Percentiles rank a stretch among this genome's conserved stretches.
Conservation (phyloP, 139 green algal genomes). For the Chlamydomonas sphaeroides region DNA sequence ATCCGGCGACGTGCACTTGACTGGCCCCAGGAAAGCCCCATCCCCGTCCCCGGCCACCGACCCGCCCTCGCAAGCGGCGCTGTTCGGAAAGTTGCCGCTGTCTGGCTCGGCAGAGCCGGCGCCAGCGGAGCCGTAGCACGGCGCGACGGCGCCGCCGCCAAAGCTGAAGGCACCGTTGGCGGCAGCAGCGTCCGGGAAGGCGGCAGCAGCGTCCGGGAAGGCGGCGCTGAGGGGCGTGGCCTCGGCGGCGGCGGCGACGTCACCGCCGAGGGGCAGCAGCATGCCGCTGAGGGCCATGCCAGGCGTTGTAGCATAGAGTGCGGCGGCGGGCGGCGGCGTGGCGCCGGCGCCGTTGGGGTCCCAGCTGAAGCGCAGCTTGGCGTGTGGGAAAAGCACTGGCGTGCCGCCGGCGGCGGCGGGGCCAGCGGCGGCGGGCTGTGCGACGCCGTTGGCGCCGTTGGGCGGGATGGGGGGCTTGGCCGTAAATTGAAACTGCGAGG, state of each 20-base stretch:
- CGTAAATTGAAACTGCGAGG: no score
- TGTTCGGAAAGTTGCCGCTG: no score
- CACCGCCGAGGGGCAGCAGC: background rate
- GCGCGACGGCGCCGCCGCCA: no score
- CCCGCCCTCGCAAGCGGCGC: no score
- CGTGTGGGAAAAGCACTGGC: background rate
- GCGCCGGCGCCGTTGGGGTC: background rate
- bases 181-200: no score
- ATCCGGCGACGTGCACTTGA: constrained; percentile 23
- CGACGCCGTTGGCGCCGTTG: background rate
- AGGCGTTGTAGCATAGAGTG: background rate
- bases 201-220: no score
- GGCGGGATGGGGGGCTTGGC: background rate
- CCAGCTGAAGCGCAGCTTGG: constrained; percentile 36
- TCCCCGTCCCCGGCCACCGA: no score
- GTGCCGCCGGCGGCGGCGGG: background rate
- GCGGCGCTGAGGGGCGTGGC: no score
- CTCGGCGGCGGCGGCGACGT: background rate
- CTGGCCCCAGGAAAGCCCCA: background rate
- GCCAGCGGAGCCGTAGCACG: background rate
- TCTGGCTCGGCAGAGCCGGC: no score
- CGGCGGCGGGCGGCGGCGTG: background rate
- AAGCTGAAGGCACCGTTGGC: no score
- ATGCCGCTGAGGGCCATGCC: constrained; percentile 9
- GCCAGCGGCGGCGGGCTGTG: background rate